Conservation (phyloP, 192 early-diverging fungal species). For the Linnemannia elongata region DNA sequence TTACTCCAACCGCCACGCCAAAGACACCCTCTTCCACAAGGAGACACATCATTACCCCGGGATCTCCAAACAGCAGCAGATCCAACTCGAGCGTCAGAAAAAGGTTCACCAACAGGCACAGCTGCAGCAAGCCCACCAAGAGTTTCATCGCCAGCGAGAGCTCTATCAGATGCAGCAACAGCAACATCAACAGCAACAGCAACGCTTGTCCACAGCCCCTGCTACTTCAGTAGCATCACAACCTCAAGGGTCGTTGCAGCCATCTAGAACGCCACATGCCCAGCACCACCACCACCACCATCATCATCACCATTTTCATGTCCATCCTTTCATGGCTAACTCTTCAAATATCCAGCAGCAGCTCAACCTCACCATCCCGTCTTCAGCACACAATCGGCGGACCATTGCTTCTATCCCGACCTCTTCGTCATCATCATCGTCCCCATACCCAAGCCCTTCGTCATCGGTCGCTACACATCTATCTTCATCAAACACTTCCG, state of each 20-base stretch:
- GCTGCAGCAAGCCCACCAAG: conserved; percentile 28
- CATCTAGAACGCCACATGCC: neutral
- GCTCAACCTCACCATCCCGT: neutral
- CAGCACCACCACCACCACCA: conserved; percentile 29
- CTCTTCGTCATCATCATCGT: neutral
- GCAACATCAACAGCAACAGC: conserved; percentile 3
- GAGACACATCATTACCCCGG: conserved; percentile 19
- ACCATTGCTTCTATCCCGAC: conserved; percentile 8
- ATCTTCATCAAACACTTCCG: neutral
- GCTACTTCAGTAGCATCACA: conserved; percentile 4
- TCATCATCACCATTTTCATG: conserved; percentile 34
- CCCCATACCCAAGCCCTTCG: neutral
- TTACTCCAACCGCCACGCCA: conserved; percentile 17
- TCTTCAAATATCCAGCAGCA: neutral
- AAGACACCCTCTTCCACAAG: conserved; percentile 46
- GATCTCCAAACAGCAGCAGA: conserved; percentile 25
- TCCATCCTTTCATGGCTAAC: conserved; percentile 1
- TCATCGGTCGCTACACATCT: neutral
- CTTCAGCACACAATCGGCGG: neutral
- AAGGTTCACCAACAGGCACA: conserved; percentile 26
- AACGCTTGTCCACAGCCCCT: neutral
- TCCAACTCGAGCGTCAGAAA: conserved; percentile 20
- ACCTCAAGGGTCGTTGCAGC: neutral
- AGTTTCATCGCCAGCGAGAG: conserved; percentile 46
- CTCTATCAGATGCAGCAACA: conserved; percentile 23